A percentile compares a stretch with the other conserved stretches of the same genome.
phyloP scores from a whole-genome alignment of 2,329 filamentous ascomycete species.

The Fusarium udum region DNA sequence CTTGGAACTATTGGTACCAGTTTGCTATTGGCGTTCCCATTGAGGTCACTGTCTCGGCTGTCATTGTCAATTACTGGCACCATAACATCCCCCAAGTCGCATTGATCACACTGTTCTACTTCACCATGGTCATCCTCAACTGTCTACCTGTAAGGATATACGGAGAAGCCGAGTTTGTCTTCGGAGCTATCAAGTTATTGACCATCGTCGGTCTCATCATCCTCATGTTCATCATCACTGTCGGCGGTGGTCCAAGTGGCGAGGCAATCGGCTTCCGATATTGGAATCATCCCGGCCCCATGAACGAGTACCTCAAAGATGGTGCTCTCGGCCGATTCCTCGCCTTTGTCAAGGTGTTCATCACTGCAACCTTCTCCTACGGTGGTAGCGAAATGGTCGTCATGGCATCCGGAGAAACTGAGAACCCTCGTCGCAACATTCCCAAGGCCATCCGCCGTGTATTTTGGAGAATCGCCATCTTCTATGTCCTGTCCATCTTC shows the following conservation, averaged over 20 bases:
- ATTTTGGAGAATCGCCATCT: constrained; percentile 69
- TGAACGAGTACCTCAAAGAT: constrained; percentile 58
- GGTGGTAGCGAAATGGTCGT: constrained; percentile 70
- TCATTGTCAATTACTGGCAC: constrained; percentile 70
- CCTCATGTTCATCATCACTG: constrained; percentile 55
- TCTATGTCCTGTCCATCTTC: constrained; percentile 71
- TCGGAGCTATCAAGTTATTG: constrained; percentile 68
- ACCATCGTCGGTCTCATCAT: constrained; percentile 67
- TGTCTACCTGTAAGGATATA: constrained; percentile 22
- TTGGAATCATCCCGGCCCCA: constrained; percentile 54
- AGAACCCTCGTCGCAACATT: constrained; percentile 5
- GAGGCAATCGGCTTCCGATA: constrained; percentile 55
- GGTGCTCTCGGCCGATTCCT: constrained; percentile 64
- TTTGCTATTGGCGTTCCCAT: constrained; percentile 67
- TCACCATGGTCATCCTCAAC: constrained; percentile 22
- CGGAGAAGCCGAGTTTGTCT: constrained; percentile 70
- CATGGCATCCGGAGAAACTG: constrained; percentile 59
- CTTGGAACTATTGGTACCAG: constrained; percentile 71
- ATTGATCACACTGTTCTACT: constrained; percentile 14
- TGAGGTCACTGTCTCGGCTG: constrained; percentile 66
- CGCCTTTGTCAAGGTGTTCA: constrained; percentile 66
- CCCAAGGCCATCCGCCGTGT: constrained; percentile 68
- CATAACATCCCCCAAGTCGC: constrained; percentile 39
- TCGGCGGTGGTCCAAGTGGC: constrained; percentile 63
- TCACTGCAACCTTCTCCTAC: constrained; percentile 69